phyloP scores from a whole-genome alignment of 106 monocot species.

The Acorus calamus region DNA sequence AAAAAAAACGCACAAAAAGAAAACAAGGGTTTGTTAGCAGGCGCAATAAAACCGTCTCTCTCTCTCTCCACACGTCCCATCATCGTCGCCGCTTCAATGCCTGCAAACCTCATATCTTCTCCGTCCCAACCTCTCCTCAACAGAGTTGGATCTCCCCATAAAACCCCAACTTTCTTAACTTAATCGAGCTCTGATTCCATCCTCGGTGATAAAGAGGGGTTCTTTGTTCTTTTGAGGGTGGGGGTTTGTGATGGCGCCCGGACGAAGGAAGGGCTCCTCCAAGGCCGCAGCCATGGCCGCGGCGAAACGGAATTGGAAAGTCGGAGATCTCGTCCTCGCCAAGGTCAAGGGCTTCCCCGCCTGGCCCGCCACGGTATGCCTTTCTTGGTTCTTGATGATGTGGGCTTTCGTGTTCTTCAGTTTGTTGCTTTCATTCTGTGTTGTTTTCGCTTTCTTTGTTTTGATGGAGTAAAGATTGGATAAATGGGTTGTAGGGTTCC shows the following conservation, averaged over 20 bases:
- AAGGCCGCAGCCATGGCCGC: slow-evolving; percentile 34
- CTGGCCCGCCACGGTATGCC: slow-evolving; percentile 84
- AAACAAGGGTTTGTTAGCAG: no score
- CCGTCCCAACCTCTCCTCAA: not conserved
- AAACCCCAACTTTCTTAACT: not conserved
- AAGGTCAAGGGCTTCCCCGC: slow-evolving; percentile 99
- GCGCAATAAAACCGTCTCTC: not conserved
- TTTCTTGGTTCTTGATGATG: not conserved
- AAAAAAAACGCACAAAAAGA: no score
- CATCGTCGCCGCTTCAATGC: not conserved
- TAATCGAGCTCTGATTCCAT: slow-evolving; percentile 17
- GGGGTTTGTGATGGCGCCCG: slow-evolving; percentile 47
- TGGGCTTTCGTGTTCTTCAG: not conserved
- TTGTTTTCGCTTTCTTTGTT: not conserved
- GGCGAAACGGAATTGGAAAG: slow-evolving; percentile 75
- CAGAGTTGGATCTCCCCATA: not conserved
- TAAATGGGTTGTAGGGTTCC: no score
- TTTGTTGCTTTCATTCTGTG: not conserved
- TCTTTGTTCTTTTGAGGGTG: not conserved
- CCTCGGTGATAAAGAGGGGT: slow-evolving; percentile 2
- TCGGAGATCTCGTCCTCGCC: slow-evolving; percentile 97
- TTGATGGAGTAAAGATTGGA: no score
- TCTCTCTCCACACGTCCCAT: slow-evolving; percentile 1
- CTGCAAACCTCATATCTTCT: not conserved
- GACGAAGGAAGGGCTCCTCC: slow-evolving; percentile 52